Base-by-base conservation (phyloP, 169 alveolate genomes). In the Theileria parva region DNA sequence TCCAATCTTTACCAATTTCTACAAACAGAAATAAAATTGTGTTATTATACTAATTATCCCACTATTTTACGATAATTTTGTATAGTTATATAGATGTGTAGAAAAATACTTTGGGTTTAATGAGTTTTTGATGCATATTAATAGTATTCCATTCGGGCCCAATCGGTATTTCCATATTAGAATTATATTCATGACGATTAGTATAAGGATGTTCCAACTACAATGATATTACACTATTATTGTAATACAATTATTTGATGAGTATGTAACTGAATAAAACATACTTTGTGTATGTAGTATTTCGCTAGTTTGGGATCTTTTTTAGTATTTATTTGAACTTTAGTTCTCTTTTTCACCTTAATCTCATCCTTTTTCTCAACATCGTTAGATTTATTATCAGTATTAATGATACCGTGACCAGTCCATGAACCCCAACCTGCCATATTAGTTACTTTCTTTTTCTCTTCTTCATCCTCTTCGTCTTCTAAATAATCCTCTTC, bases 81-180 rank as follows among this genome's bases (percentile, higher is more conserved):
- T 21, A 30, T 27, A 28, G 8, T 6, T 66, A 32, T 27, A 32
- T 21, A 66, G 15, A 25, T 11, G 61, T 48, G 32, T 8, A n/a
- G 7, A 8, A 61, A 76, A 80, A 67, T 39, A 94, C 94, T 74
- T 94, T 95, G 50, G 97, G 97, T 80, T 94, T 95, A 11, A 94
- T 83, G 25, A 92, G 69, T 57, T 88, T 77, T 37, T 93, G 85
- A 61, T 93, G 95, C 71, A 83, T 81, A 44, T 90, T 83, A 15
- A 87, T 60, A 21, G 97, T 94, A 80, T 94, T 94, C 97, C 97
- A 94, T 63, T 89, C 94, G 0, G 92, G 91, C 0, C 94, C 94
- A 19, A 92, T 50, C 8, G 92, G 85, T 12, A 44, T 78, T n/a
- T 39, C 91, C 91, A 85, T 77, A 55, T 77, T 85, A 37, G 80